phyloP scores from a whole-genome alignment of 1,284 basidiomycete genomes.

The Trichosporon sp. region DNA sequence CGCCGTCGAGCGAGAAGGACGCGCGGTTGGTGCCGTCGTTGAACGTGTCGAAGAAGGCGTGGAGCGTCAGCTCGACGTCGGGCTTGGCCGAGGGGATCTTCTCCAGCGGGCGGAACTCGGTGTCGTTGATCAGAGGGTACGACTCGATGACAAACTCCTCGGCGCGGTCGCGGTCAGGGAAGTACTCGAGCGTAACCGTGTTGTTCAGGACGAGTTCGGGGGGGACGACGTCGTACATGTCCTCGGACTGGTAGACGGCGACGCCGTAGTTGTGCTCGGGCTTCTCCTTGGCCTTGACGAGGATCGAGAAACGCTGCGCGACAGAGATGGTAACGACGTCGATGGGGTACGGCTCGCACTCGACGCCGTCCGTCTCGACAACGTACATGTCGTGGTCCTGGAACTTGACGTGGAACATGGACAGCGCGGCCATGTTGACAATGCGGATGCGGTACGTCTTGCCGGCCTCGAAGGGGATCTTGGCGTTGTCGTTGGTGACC shows the following conservation, averaged over 20 bases:
- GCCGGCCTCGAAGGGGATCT: conserved; percentile 73
- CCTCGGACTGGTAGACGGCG: conserved; percentile 76
- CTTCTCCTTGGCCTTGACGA: conserved; percentile 83
- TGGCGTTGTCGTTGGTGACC: conserved; percentile 66
- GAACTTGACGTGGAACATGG: conserved; percentile 75
- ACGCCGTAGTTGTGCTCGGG: conserved; percentile 77
- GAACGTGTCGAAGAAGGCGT: conserved; percentile 51
- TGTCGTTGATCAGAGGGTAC: conserved; percentile 46
- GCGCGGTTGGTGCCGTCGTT: conserved; percentile 49
- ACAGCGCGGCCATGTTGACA: conserved; percentile 62
- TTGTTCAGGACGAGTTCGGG: conserved; percentile 66
- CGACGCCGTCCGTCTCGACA: conserved; percentile 83
- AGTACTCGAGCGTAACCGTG: conserved; percentile 68
- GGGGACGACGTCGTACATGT: conserved; percentile 71
- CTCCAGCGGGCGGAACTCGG: conserved; percentile 45
- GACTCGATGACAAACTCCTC: conserved; percentile 12
- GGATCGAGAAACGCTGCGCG: conserved; percentile 88
- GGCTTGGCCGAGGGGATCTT: conserved; percentile 37
- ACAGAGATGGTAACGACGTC: conserved; percentile 68
- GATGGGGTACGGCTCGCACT: conserved; percentile 64
- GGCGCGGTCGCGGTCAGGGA: conserved; percentile 40
- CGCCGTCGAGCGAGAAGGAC: conserved; percentile 44
- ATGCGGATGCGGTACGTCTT: conserved; percentile 64
- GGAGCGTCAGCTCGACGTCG: conserved; percentile 43
- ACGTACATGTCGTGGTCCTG: conserved; percentile 87